Evolutionary conservation across 192 early-diverging fungal genomes (phyloP).

Genomic region (Coemansia biformis): DNA sequence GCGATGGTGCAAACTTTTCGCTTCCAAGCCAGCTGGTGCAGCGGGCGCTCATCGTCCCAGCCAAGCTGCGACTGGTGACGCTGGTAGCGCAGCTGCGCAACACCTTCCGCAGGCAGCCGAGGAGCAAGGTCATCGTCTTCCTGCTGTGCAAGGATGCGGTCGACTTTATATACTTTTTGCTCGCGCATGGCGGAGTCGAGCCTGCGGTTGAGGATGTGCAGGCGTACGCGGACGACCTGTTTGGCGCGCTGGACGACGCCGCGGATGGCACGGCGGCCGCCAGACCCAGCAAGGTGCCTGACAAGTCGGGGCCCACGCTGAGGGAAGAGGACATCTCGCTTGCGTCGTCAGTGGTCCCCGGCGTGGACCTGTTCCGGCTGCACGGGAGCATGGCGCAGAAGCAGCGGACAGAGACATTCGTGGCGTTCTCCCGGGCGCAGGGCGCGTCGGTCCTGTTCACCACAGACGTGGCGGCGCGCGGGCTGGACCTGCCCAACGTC

Average conservation of each 20-base stretch:
- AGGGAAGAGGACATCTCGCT: conserved; percentile 43
- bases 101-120: conserved; percentile 33
- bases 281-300: conserved; percentile 17
- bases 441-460: conserved; percentile 78
- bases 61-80: conserved; percentile 88
- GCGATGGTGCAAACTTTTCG: conserved; percentile 52
- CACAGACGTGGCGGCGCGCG: conserved; percentile 96
- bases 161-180: conserved; percentile 87
- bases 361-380: conserved; percentile 70
- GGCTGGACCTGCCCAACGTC: conserved; percentile 93
- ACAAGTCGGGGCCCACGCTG: conserved; percentile 16
- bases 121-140: conserved; percentile 78
- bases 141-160: conserved; percentile 88
- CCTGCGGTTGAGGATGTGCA: conserved; percentile 38
- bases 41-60: conserved; percentile 75
- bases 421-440: conserved; percentile 57
- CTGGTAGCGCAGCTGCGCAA: conserved; percentile 69
- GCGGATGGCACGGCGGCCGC: conserved; percentile 10
- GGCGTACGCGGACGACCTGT: conserved; percentile 51
- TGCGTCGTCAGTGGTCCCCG: conserved; percentile 58
- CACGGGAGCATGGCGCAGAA: conserved; percentile 85
- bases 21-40: conserved; percentile 88
- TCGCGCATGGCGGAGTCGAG: conserved; percentile 56
- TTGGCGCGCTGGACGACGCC: conserved; percentile 16
- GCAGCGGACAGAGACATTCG: conserved; percentile 69